A percentile compares a stretch with the other conserved stretches of the same genome.
Conservation (phyloP, 2,329 filamentous ascomycete genomes). For the Cladophialophora exuberans region DNA sequence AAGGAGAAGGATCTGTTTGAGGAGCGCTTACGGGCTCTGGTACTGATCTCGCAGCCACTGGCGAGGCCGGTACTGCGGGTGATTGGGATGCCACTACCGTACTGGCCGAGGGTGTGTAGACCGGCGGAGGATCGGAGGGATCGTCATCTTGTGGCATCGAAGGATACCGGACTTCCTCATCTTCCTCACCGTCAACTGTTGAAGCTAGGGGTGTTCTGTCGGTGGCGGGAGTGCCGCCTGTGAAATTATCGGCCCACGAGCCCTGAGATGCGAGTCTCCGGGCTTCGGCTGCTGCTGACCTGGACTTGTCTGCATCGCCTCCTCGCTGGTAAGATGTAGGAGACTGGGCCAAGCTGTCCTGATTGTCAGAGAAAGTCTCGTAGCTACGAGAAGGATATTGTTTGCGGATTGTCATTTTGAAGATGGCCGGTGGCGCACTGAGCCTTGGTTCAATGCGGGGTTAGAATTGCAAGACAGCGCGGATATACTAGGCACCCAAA, state of each 20-base stretch:
- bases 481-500: no score
- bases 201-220: constrained; percentile 24
- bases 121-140: constrained; percentile 28
- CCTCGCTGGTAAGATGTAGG: constrained; percentile 17
- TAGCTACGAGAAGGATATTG: constrained; percentile 25
- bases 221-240: constrained; percentile 25
- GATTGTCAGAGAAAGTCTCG: constrained; percentile 21
- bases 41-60: constrained; percentile 16
- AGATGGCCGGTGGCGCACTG: neutral
- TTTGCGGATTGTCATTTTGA: constrained; percentile 28
- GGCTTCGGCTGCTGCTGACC: constrained; percentile 28
- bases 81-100: constrained; percentile 15
- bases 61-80: constrained; percentile 16
- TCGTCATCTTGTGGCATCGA: constrained; percentile 15
- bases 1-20: constrained; percentile 11
- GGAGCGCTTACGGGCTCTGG: constrained; percentile 28
- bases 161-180: constrained; percentile 13
- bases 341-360: neutral
- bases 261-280: constrained; percentile 28
- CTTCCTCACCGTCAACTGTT: constrained; percentile 22
- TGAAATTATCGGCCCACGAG: constrained; percentile 29
- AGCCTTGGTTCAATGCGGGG: neutral
- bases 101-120: constrained; percentile 28
- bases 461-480: no score
- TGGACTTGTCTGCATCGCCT: constrained; percentile 28